These are phyloP conservation scores for Citrus australasica DNA, from an alignment of 345 rosid genomes.

Conservation along the genomic window DNA sequence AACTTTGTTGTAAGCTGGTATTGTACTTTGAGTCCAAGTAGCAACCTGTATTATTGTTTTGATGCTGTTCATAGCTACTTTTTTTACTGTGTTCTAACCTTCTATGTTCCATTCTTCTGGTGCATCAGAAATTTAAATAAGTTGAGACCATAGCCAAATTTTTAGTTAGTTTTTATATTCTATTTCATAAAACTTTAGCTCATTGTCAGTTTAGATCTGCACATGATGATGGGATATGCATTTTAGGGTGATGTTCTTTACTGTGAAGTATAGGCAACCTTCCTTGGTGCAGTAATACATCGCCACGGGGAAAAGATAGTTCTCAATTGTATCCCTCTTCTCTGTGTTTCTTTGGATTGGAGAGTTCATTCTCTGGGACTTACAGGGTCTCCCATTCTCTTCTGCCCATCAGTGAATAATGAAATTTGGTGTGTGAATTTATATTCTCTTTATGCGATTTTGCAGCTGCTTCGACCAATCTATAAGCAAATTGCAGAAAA, in stretches of 20 bases:
- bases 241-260: neutral
- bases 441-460: slow-evolving; percentile 13
- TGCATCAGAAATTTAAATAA: slow-evolving; percentile 6
- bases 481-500: slow-evolving; percentile 97
- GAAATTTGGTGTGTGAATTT: neutral
- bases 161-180: neutral
- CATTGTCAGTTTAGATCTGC: neutral
- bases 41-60: neutral
- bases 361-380: neutral
- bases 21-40: neutral
- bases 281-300: neutral
- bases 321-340: neutral
- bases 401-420: neutral
- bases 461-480: slow-evolving; percentile 96
- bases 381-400: neutral
- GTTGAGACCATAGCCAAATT: neutral
- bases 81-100: neutral
- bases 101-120: neutral
- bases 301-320: neutral
- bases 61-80: neutral
- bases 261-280: neutral
- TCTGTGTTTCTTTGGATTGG: neutral
- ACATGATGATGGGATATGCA: neutral
- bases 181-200: neutral
- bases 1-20: neutral